These are phyloP conservation scores for Penicillium fimorum DNA, from an alignment of 495 filamentous ascomycete species.

Conservation along the genomic window DNA sequence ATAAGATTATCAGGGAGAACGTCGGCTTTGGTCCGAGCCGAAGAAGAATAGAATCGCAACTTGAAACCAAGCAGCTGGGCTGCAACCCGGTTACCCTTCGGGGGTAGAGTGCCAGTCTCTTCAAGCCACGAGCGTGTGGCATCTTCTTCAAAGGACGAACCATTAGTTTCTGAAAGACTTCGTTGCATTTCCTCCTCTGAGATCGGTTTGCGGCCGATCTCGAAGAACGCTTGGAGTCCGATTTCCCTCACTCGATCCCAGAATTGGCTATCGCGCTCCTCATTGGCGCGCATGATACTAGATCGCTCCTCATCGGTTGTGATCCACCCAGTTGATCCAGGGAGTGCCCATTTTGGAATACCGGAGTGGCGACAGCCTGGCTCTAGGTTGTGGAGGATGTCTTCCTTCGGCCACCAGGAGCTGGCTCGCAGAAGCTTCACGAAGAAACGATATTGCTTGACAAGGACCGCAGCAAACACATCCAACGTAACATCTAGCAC, in stretches of 20 bases:
- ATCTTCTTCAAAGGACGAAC: slow-evolving; percentile 44
- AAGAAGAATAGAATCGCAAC: slow-evolving; percentile 84
- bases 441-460: slow-evolving; percentile 87
- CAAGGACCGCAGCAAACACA: slow-evolving; percentile 79
- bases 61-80: slow-evolving; percentile 98
- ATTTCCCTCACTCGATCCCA: slow-evolving; percentile 76
- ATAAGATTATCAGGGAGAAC: slow-evolving; percentile 85
- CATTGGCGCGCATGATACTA: slow-evolving; percentile 45
- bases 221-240: slow-evolving; percentile 83
- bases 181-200: slow-evolving; percentile 47
- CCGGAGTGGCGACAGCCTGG: slow-evolving; percentile 45
- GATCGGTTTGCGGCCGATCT: slow-evolving; percentile 64
- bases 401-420: slow-evolving; percentile 91
- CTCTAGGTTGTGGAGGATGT: slow-evolving; percentile 29
- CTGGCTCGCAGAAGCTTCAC: slow-evolving; percentile 85
- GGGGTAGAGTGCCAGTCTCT: slow-evolving; percentile 74
- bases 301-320: slow-evolving; percentile 65
- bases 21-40: slow-evolving; percentile 66
- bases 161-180: slow-evolving; percentile 43
- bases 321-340: slow-evolving; percentile 56
- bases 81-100: slow-evolving; percentile 81
- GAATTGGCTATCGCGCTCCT: slow-evolving; percentile 69
- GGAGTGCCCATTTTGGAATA: slow-evolving; percentile 79
- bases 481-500: slow-evolving; percentile 91
- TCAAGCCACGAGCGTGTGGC: slow-evolving; percentile 69